A percentile compares a stretch with the other conserved stretches of the same genome.
phyloP scores from a whole-genome alignment of 306 rosid species.

The Hippophae tibetana region DNA sequence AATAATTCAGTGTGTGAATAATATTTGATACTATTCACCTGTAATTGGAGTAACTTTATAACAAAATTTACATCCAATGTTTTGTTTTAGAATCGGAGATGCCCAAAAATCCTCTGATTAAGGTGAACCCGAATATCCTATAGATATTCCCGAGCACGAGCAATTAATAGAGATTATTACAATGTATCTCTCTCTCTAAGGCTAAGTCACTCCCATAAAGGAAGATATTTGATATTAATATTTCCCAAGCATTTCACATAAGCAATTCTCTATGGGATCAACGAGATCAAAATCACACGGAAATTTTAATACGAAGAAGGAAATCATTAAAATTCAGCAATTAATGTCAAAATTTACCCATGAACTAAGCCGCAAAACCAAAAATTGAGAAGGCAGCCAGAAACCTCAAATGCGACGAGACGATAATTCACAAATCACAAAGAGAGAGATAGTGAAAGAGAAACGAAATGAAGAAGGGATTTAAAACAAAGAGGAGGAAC shows the following conservation, averaged over 20 bases:
- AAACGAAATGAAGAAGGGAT: not conserved
- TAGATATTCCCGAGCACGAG: too few species aligned
- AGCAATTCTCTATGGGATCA: constrained; percentile 10
- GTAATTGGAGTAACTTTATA: too few species aligned
- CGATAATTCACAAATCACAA: not conserved
- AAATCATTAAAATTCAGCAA: constrained; percentile 12
- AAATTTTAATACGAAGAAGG: not conserved
- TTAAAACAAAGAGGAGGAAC: constrained; percentile 13
- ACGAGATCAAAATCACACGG: constrained; percentile 18
- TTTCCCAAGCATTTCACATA: constrained; percentile 1
- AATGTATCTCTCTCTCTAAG: too few species aligned
- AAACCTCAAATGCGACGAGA: constrained; percentile 5
- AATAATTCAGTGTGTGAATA: too few species aligned
- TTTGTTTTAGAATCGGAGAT: too few species aligned
- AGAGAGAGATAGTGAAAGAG: not conserved
- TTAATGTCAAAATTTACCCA: not conserved
- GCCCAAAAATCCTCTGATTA: constrained; percentile 3
- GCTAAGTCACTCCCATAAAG: not conserved
- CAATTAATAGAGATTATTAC: too few species aligned
- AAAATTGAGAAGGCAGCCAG: not conserved
- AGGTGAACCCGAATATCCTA: not conserved
- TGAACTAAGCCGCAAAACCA: not conserved
- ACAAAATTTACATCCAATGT: too few species aligned
- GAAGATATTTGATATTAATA: not conserved
- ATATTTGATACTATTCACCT: too few species aligned